These are phyloP conservation scores for Aegilops sharonensis DNA, from an alignment of 176 grass and related monocot genomes.

Conservation along the genomic window DNA sequence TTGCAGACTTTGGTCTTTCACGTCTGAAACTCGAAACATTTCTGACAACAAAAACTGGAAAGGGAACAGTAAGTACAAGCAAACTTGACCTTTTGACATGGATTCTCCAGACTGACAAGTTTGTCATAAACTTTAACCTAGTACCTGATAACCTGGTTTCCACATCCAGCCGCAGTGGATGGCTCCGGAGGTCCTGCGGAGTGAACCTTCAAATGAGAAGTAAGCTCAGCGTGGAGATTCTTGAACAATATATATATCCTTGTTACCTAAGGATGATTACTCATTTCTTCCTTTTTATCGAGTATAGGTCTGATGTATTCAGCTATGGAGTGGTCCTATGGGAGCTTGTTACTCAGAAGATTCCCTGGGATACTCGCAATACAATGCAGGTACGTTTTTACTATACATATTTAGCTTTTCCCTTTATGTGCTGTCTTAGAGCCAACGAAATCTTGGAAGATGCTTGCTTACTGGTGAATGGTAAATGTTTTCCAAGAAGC, in stretches of 20 bases:
- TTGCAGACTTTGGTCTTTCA: constrained; percentile 96
- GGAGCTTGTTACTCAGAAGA: constrained; percentile 91
- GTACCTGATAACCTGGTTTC: constrained; percentile 14
- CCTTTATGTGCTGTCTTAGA: not conserved
- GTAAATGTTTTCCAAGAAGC: not conserved
- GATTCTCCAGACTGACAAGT: not conserved
- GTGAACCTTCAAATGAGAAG: constrained; percentile 96
- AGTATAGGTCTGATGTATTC: constrained; percentile 86
- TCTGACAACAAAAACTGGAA: constrained; percentile 82
- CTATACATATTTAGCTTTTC: not conserved
- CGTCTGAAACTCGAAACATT: constrained; percentile 81
- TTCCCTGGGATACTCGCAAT: constrained; percentile 95
- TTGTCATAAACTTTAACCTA: constrained; percentile 16
- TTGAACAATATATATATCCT: not conserved
- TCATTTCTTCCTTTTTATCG: constrained; percentile 22
- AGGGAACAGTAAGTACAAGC: constrained; percentile 80
- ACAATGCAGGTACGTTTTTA: constrained; percentile 59
- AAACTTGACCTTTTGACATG: not conserved
- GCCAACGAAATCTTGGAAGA: not conserved
- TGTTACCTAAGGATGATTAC: not conserved
- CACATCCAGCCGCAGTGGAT: constrained; percentile 91
- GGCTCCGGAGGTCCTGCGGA: constrained; percentile 89
- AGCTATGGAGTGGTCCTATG: constrained; percentile 88
- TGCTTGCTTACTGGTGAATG: not conserved
- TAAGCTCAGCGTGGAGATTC: constrained; percentile 11